These are phyloP conservation scores for Xylaria hypoxylon DNA, from an alignment of 2,329 filamentous ascomycete species.

Conservation along the genomic window DNA sequence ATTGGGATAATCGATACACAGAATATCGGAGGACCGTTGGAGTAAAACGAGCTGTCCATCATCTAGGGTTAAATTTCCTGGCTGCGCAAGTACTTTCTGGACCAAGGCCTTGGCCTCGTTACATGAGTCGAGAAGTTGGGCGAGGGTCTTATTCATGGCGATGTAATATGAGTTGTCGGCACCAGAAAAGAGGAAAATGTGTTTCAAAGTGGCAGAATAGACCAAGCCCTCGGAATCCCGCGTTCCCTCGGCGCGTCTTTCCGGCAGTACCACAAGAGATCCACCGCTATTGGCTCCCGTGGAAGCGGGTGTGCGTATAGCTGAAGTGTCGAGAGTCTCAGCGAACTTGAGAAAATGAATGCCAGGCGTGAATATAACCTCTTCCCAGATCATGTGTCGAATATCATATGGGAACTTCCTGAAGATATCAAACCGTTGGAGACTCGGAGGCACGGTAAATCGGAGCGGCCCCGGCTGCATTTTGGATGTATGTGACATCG, in stretches of 20 bases:
- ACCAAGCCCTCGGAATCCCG: background rate
- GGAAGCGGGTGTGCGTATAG: slow-evolving; percentile 3
- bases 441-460: slow-evolving; percentile 41
- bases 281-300: slow-evolving; percentile 12
- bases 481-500: slow-evolving; percentile 18
- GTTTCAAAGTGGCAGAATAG: slow-evolving; percentile 41
- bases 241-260: slow-evolving; percentile 1
- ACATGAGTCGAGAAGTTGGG: slow-evolving; percentile 44
- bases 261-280: background rate
- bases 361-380: slow-evolving; percentile 45
- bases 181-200: slow-evolving; percentile 39
- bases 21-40: slow-evolving; percentile 45
- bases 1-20: slow-evolving; percentile 50
- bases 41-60: slow-evolving; percentile 44
- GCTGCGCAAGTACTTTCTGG: slow-evolving; percentile 35
- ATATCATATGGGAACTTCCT: slow-evolving; percentile 48
- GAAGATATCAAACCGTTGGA: slow-evolving; percentile 46
- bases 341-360: slow-evolving; percentile 52
- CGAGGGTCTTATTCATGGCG: slow-evolving; percentile 42
- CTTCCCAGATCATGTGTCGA: slow-evolving; percentile 48
- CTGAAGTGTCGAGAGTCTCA: slow-evolving; percentile 20
- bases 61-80: slow-evolving; percentile 44
- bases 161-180: slow-evolving; percentile 50
- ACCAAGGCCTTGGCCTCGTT: slow-evolving; percentile 43
- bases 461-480: slow-evolving; percentile 33